phyloP scores from a whole-genome alignment of 768 basidiomycete genomes.

The Hygrocybe punicea region DNA sequence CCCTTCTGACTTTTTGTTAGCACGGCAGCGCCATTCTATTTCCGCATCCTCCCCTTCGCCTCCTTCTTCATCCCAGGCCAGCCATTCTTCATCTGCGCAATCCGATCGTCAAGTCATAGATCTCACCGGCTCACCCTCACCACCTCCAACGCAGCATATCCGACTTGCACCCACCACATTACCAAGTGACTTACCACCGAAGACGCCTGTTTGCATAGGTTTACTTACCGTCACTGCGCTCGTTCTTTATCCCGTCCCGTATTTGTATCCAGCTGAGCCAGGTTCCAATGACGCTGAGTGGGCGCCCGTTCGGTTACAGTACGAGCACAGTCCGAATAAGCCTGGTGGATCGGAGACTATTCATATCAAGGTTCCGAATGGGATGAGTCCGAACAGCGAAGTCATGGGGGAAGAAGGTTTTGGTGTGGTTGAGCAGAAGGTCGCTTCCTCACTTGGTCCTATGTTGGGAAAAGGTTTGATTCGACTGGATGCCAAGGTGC shows the following conservation, averaged over 20 bases:
- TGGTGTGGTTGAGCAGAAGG: slow-evolving; percentile 83
- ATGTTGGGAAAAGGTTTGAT: slow-evolving; percentile 85
- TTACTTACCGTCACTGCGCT: slow-evolving; percentile 79
- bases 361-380: slow-evolving; percentile 66
- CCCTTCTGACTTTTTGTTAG: slow-evolving; percentile 31
- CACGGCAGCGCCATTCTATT: slow-evolving; percentile 20
- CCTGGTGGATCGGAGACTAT: slow-evolving; percentile 65
- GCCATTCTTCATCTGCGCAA: slow-evolving; percentile 15
- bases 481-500: slow-evolving; percentile 72
- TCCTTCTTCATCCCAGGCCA: slow-evolving; percentile 7
- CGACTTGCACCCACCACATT: slow-evolving; percentile 32
- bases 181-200: slow-evolving; percentile 64
- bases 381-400: slow-evolving; percentile 52
- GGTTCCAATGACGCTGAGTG: slow-evolving; percentile 51
- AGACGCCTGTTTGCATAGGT: slow-evolving; percentile 86
- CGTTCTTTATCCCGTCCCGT: slow-evolving; percentile 76
- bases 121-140: slow-evolving; percentile 64
- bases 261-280: slow-evolving; percentile 50
- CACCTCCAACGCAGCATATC: slow-evolving; percentile 38
- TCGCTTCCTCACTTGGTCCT: slow-evolving; percentile 72
- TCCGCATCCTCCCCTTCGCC: slow-evolving; percentile 26
- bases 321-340: slow-evolving; percentile 60
- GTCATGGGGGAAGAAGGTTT: slow-evolving; percentile 61
- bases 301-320: slow-evolving; percentile 65
- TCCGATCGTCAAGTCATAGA: slow-evolving; percentile 62